phyloP scores from a whole-genome alignment of 1,284 basidiomycete species.

The Kwoniella shivajii region DNA sequence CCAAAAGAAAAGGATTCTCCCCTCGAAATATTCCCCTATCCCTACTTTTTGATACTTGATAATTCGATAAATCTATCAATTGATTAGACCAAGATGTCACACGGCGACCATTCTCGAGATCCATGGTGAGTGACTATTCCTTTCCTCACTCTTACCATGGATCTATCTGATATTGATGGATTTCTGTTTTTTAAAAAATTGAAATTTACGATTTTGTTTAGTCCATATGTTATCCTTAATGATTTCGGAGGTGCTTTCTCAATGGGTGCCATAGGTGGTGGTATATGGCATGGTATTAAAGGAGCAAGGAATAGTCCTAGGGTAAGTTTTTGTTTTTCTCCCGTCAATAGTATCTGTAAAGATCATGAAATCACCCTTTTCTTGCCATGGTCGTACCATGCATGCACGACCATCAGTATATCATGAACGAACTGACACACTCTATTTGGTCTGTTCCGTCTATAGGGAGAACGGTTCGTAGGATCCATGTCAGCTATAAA shows the following conservation, averaged over 20 bases:
- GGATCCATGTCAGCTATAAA: constrained; percentile 97
- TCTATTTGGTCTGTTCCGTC: neutral
- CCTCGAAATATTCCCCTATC: neutral
- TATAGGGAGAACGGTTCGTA: constrained; percentile 82
- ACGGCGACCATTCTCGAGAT: constrained; percentile 89
- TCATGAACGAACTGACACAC: neutral
- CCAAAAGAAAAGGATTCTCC: too few species aligned
- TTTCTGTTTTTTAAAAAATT: too few species aligned
- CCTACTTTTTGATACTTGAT: too few species aligned
- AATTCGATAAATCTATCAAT: neutral
- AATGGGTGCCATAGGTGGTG: constrained; percentile 59
- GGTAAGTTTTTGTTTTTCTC: constrained; percentile 60
- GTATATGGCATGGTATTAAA: constrained; percentile 99
- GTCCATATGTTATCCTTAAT: constrained; percentile 98
- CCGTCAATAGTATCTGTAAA: too few species aligned
- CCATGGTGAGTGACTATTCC: constrained; percentile 69
- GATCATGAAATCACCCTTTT: too few species aligned
- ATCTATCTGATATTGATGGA: neutral
- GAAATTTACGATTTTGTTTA: constrained; percentile 52
- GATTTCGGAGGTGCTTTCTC: constrained; percentile 93
- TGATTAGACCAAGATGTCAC: constrained; percentile 56
- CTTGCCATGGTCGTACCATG: too few species aligned
- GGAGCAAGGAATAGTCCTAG: constrained; percentile 94
- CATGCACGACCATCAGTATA: neutral
- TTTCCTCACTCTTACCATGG: neutral